These are phyloP conservation scores for Grifola frondosa DNA, from an alignment of 1,284 basidiomycete species.

Conservation along the genomic window DNA sequence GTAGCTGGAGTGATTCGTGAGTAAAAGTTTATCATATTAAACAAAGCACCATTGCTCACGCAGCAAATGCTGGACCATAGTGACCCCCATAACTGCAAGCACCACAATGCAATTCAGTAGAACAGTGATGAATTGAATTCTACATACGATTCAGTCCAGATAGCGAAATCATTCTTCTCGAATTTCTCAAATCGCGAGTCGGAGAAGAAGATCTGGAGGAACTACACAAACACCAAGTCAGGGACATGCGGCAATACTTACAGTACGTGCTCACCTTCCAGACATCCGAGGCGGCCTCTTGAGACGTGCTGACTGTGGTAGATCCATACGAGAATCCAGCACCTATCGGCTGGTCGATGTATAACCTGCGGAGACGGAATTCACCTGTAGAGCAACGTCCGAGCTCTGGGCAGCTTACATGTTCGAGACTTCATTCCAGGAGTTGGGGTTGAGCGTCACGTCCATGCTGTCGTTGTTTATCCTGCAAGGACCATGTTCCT, in stretches of 20 bases:
- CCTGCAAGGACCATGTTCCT: constrained; percentile 62
- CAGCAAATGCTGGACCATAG: constrained; percentile 59
- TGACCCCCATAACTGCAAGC: constrained; percentile 53
- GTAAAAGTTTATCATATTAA: too few relatives aligned
- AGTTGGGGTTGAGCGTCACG: constrained; percentile 53
- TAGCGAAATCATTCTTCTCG: constrained; percentile 47
- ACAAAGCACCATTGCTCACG: constrained; percentile 33
- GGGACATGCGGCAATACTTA: neutral
- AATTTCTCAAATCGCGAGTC: constrained; percentile 56
- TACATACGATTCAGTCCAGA: constrained; percentile 59
- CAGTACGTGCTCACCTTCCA: constrained; percentile 44
- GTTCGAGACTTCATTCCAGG: constrained; percentile 65
- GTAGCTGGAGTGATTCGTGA: constrained; percentile 35
- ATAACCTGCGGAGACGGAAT: constrained; percentile 33
- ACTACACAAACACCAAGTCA: constrained; percentile 24
- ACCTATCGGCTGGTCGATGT: constrained; percentile 61
- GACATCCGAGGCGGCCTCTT: constrained; percentile 52
- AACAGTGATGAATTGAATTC: too few relatives aligned
- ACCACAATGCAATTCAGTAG: neutral
- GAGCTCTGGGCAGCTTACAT: constrained; percentile 29
- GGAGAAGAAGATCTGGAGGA: constrained; percentile 65
- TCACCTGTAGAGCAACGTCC: neutral
- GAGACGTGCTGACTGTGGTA: constrained; percentile 46
- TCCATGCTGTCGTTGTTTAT: constrained; percentile 54
- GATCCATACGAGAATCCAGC: constrained; percentile 60